phyloP scores from a whole-genome alignment of 805 yeast species.

The Kodamaea sagamina region DNA sequence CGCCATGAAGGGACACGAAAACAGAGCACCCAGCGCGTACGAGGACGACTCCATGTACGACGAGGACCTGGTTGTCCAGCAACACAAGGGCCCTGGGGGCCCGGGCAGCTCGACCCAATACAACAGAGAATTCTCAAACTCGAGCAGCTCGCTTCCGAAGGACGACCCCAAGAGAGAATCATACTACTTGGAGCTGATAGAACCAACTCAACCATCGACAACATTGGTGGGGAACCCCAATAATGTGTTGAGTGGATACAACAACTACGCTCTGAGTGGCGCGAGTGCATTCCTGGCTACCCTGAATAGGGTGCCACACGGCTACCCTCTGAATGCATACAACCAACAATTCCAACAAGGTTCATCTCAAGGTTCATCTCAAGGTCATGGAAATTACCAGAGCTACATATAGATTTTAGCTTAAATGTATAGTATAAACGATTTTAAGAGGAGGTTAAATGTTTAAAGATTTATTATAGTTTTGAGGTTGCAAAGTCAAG shows the following conservation, averaged over 20 bases:
- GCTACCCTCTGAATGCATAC: constrained; percentile 17
- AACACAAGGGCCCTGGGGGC: constrained; percentile 5
- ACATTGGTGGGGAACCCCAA: constrained; percentile 45
- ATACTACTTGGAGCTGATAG: constrained; percentile 29
- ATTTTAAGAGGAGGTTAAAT: not conserved
- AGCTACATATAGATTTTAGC: constrained; percentile 7
- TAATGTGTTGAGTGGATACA: constrained; percentile 28
- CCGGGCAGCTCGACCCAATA: not conserved
- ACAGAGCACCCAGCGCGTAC: constrained; percentile 23
- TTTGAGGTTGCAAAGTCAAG: too few relatives aligned
- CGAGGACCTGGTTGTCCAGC: constrained; percentile 23
- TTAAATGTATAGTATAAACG: not conserved
- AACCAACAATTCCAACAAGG: constrained; percentile 6
- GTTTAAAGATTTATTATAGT: too few relatives aligned
- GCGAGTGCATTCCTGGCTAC: constrained; percentile 8
- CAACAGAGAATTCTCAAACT: constrained; percentile 1
- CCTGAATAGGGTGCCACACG: constrained; percentile 14
- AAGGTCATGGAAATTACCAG: constrained; percentile 1
- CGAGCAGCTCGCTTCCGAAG: constrained; percentile 11
- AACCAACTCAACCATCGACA: constrained; percentile 46
- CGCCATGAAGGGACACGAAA: constrained; percentile 63
- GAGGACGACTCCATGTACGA: constrained; percentile 39
- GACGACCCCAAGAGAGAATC: constrained; percentile 27
- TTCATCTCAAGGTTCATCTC: not conserved
- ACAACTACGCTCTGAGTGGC: constrained; percentile 15